Base-by-base conservation (phyloP, 306 rosid genomes). In the Astragalus membranaceus region DNA sequence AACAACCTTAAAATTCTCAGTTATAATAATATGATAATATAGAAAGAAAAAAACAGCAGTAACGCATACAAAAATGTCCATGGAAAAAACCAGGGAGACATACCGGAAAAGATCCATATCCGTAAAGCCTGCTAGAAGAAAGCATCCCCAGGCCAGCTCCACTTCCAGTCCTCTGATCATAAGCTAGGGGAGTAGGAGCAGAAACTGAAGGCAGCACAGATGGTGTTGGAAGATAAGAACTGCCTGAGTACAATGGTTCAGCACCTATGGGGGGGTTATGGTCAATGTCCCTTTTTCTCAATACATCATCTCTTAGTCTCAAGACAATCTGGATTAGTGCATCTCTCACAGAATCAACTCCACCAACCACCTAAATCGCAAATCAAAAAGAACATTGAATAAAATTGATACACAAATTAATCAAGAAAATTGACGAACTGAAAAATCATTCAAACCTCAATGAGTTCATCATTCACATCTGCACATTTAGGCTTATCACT, bases 251-350 rank as follows among this genome's bases (percentile, higher is more conserved):
- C 47, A 86, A 64, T 15, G 96, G 52, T 61, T 95, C 97, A 29
- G 81, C 70, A 68, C 86, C 88, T 2, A 74, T 32, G 61, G 87
- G 62, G 36, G 84, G 78, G 64, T 84, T 89, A 64, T 37, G 85
- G 58, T 87, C 83, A 61, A 54, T 75, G 67, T 95, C 97, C 77
- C 85, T 76, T 67, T 86, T 92, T 76, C 71, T 91, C 83, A 95
- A 79, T 30, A 78, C 81, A 82, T 95, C 96, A 14, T 91, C 99
- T 26, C 99, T 88, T 58, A 95, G 95, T 77, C 99, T 91, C 51
- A 95, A 71, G 67, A 91, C 86, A 43, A 95, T 95, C 92, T 95
- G 99, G 77, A 95, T 80, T 67, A 95, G 87, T 17, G 99, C 99
- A 85, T 95, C 97, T 84, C 96, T 91, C 70, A 95, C 90, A 68